Evolutionary conservation across 1,139 yeast species (phyloP).

Genomic region (Wickerhamomyces sp.): DNA sequence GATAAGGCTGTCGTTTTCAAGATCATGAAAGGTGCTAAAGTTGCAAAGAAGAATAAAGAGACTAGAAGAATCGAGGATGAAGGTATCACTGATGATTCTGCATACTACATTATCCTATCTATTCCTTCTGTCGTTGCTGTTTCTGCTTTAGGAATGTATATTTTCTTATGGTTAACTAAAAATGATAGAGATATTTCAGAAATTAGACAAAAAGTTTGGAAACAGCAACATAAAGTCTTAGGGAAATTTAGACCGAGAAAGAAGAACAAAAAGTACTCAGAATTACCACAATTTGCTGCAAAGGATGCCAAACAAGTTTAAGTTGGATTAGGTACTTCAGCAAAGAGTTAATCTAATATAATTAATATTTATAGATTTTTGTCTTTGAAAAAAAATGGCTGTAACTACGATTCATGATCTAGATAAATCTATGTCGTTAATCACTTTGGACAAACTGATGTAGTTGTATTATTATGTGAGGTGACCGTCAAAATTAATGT

Average conservation of each 20-base stretch:
- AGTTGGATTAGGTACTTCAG: no score
- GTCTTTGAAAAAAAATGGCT: no score
- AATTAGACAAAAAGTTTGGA: conserved; percentile 43
- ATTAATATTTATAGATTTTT: not conserved
- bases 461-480: no score
- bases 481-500: not conserved
- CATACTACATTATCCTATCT: conserved; percentile 62
- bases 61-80: conserved; percentile 51
- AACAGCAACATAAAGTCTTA: conserved; percentile 43
- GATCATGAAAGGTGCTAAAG: conserved; percentile 54
- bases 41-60: conserved; percentile 52
- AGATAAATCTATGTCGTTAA: no score
- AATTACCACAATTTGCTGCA: conserved; percentile 31
- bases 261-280: conserved; percentile 36
- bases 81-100: conserved; percentile 58
- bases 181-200: conserved; percentile 47
- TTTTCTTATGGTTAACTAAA: conserved; percentile 53
- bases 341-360: no score
- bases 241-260: conserved; percentile 34
- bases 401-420: no score
- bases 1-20: conserved; percentile 51
- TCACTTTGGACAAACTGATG: no score
- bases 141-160: conserved; percentile 57
- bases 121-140: conserved; percentile 71
- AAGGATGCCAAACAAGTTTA: conserved; percentile 24